Percentiles rank a stretch among this genome's conserved stretches.
Conservation (phyloP, 768 basidiomycete species). For the Ephemerocybe angulata region DNA sequence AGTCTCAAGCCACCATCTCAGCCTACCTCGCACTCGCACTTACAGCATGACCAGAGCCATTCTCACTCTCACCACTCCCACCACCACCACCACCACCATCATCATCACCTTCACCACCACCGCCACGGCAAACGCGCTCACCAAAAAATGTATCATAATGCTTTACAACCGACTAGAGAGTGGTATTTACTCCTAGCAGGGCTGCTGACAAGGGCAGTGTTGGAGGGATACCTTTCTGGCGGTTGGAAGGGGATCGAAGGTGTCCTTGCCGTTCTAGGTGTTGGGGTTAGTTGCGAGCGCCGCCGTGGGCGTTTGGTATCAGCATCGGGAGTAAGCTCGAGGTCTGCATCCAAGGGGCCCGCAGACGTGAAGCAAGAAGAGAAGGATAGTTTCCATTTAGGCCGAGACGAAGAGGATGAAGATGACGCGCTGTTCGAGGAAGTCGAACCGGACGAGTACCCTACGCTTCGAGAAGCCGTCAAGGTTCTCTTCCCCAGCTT, state of each 20-base stretch:
- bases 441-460: constrained; percentile 76
- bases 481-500: constrained; percentile 66
- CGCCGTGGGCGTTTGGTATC: neutral
- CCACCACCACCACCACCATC: neutral
- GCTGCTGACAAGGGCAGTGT: constrained; percentile 73
- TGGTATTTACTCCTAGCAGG: constrained; percentile 83
- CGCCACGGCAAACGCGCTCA: constrained; percentile 6
- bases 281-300: constrained; percentile 55
- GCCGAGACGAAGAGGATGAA: constrained; percentile 20
- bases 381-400: neutral
- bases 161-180: constrained; percentile 63
- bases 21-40: neutral
- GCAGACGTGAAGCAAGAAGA: constrained; percentile 14
- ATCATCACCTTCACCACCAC: neutral
- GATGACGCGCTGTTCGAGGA: constrained; percentile 47
- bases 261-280: constrained; percentile 65
- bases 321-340: neutral
- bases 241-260: constrained; percentile 75
- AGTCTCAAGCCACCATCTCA: too few species aligned
- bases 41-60: neutral
- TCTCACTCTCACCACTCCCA: neutral
- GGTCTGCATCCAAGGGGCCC: constrained; percentile 5
- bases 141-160: constrained; percentile 38
- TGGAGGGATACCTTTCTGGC: constrained; percentile 81
- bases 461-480: constrained; percentile 60